phyloP scores from a whole-genome alignment of 345 rosid genomes.

The Turritis glabra region DNA sequence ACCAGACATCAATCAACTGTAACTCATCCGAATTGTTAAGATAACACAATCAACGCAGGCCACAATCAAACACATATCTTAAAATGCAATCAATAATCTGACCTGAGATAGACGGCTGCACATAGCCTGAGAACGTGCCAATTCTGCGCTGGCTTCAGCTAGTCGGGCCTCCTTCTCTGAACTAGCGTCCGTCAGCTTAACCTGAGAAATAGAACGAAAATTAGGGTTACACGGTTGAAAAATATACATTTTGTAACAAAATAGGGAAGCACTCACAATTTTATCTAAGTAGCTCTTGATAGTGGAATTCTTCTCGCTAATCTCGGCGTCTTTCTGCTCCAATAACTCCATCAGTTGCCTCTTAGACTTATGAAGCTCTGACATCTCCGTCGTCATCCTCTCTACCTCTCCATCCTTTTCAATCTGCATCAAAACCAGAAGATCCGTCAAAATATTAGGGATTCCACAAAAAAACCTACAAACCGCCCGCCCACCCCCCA shows the following conservation, averaged over 20 bases:
- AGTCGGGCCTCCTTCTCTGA: conserved; percentile 69
- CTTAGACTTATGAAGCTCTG: conserved; percentile 80
- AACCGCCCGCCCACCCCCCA: too few species aligned
- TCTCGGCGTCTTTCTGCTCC: conserved; percentile 78
- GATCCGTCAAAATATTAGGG: neutral
- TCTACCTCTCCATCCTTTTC: conserved; percentile 82
- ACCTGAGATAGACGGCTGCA: conserved; percentile 82
- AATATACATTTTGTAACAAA: neutral
- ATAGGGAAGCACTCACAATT: conserved; percentile 51
- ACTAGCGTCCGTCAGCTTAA: conserved; percentile 61
- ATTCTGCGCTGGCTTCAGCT: conserved; percentile 66
- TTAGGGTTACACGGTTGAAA: neutral
- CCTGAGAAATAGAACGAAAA: conserved; percentile 43
- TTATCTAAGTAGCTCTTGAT: conserved; percentile 75
- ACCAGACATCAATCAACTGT: neutral
- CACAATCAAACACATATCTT: neutral
- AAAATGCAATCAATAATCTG: conserved; percentile 44
- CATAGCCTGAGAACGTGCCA: conserved; percentile 60
- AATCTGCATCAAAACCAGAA: conserved; percentile 48
- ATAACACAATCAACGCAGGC: neutral
- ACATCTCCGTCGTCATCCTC: conserved; percentile 65
- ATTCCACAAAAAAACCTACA: neutral
- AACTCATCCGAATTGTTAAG: neutral
- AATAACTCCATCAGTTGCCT: conserved; percentile 81
- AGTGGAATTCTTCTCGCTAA: conserved; percentile 75